These are phyloP conservation scores for Trichosporon sp. DNA, from an alignment of 1,284 basidiomycete genomes.

Conservation along the genomic window DNA sequence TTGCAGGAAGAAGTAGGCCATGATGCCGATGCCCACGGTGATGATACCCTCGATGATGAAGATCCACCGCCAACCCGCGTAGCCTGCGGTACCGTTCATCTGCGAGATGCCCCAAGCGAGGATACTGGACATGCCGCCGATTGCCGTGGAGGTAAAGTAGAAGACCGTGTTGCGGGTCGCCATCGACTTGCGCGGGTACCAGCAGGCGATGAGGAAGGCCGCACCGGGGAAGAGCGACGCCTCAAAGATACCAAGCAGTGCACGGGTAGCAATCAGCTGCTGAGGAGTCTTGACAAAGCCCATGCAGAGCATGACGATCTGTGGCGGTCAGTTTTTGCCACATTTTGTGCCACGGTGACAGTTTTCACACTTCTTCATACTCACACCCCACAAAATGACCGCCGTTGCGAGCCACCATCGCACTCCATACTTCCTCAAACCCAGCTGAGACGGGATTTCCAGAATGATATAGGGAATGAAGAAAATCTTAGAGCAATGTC, in stretches of 20 bases:
- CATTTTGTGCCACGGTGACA: no score
- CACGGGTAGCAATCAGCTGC: conserved; percentile 21
- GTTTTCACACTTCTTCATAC: no score
- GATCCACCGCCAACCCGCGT: conserved; percentile 14
- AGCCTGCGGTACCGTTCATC: conserved; percentile 5
- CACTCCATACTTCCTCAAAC: conserved; percentile 21
- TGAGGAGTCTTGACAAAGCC: conserved; percentile 35
- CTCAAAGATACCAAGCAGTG: conserved; percentile 26
- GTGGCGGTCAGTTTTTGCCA: not conserved
- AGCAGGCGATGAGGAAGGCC: conserved; percentile 20
- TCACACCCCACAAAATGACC: conserved; percentile 37
- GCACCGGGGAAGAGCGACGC: conserved; percentile 25
- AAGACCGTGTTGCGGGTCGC: conserved; percentile 16
- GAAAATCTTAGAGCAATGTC: conserved; percentile 23
- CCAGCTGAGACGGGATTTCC: conserved; percentile 23
- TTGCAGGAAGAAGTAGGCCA: conserved; percentile 7
- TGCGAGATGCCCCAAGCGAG: conserved; percentile 9
- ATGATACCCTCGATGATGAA: conserved; percentile 23
- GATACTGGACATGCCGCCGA: conserved; percentile 12
- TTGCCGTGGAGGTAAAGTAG: conserved; percentile 15
- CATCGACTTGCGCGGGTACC: conserved; percentile 20
- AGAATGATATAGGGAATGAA: conserved; percentile 48
- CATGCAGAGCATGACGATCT: conserved; percentile 28
- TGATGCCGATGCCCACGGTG: conserved; percentile 38
- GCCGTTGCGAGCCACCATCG: conserved; percentile 9